Evolutionary conservation across 2,329 filamentous ascomycete species (phyloP), one percentile per base, ranked within the genome.

Genomic region (Colletotrichum musae): DNA sequence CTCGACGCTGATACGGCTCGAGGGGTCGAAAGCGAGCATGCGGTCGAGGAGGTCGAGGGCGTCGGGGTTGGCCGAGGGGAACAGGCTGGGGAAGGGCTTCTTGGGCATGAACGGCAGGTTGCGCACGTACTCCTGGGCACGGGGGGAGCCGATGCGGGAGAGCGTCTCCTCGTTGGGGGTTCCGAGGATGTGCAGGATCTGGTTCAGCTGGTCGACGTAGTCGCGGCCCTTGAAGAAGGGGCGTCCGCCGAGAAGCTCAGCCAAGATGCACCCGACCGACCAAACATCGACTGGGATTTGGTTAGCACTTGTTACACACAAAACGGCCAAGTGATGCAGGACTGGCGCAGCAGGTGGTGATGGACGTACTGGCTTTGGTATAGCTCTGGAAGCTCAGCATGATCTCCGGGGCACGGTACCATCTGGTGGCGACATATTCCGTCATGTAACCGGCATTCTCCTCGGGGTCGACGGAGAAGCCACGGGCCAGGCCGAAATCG

Each of bases 301-400:
- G 60, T 36, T 36, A 36, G 32, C 9, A 36, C 32, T 10, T 36
- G 2, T 36, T 36, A 10, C 32, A 36, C 51, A 54, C 47, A 15
- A 60, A 53, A 6, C 6, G 36, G 24, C 16, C 26, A 18, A 10
- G 18, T 39, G 24, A 32, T 13, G 21, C n/a, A 18, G 32, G n/a
- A 21, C 43, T 18, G 15, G 16, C 15, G 9, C 57, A 63, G 36
- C 56, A 39, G 21, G 39, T 18, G 32, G 21, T 50, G 13, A 26
- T 63, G n/a, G 9, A 95, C 95, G 66, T 90, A 98, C 96, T 99
- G 75, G 96, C 96, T 94, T 99, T 99, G 77, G 96, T 99, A 83
- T 99, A 99, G 85, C 94, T 98, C 83, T 98, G 95, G 89, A 99
- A 99, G 86, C 94, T 98, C 81, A 99, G 86, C 96, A 99, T 99